A percentile compares a stretch with the other conserved stretches of the same genome.
phyloP scores from a whole-genome alignment of 2,329 filamentous ascomycete species.

The Parasarocladium wereldwijsianum region DNA sequence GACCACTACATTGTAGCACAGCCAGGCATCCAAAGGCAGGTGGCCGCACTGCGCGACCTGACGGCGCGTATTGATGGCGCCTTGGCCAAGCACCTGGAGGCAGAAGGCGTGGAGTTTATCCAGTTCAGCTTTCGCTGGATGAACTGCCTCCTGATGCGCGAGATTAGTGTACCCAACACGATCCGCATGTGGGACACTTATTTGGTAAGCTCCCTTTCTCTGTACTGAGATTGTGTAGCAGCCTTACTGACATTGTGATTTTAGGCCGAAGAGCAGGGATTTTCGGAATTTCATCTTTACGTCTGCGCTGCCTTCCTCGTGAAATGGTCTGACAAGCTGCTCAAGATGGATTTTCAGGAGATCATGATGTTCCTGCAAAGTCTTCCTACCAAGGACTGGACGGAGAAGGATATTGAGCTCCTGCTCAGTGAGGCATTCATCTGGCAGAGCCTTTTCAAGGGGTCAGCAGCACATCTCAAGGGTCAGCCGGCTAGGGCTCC shows the following conservation, averaged over 20 bases:
- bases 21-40: slow-evolving; percentile 90
- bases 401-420: slow-evolving; percentile 94
- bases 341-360: slow-evolving; percentile 97
- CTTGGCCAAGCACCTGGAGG: slow-evolving; percentile 77
- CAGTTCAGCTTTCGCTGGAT: slow-evolving; percentile 99
- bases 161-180: slow-evolving; percentile 90
- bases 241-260: neutral
- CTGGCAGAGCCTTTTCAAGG: slow-evolving; percentile 95
- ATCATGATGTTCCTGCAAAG: slow-evolving; percentile 99
- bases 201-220: slow-evolving; percentile 47
- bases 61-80: slow-evolving; percentile 77
- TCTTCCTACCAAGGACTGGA: slow-evolving; percentile 85
- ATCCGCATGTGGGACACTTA: slow-evolving; percentile 99
- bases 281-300: slow-evolving; percentile 96
- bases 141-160: slow-evolving; percentile 97
- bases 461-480: slow-evolving; percentile 77
- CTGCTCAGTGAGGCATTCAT: slow-evolving; percentile 94
- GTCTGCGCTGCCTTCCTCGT: slow-evolving; percentile 96
- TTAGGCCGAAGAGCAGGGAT: slow-evolving; percentile 94
- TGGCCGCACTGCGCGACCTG: slow-evolving; percentile 74
- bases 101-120: slow-evolving; percentile 91
- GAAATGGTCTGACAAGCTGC: slow-evolving; percentile 91
- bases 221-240: neutral
- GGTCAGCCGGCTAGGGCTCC: slow-evolving; percentile 26
- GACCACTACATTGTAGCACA: slow-evolving; percentile 98